Evolutionary conservation across 805 yeast species (phyloP), one percentile per base, ranked within the genome.

Genomic region (Candida ficus): DNA sequence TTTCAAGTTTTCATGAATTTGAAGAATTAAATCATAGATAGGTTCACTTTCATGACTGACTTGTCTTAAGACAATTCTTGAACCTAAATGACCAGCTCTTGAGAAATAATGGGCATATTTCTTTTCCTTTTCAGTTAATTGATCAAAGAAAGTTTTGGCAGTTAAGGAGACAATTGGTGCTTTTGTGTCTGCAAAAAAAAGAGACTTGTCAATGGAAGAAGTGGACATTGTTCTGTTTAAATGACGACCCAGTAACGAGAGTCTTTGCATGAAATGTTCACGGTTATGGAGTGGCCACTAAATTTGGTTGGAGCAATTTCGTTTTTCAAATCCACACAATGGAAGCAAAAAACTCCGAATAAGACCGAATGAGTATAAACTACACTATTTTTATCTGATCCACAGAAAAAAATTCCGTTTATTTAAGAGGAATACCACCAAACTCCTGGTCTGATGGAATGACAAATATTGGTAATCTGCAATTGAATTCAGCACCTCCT

Each of bases 31-130:
- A 50, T 88, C 90, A 55, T 70, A 86, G 44, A 87, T 83, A 18
- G 62, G 58, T 60, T 88, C 95, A 44, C 88, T 76, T 54, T 88
- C 95, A 18, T 83, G 83, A 10, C 90, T 80, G 6, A 88, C 95
- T 30, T 88, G 87, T 54, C 95, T 71, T 44, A 86, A 66, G 2
- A 84, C 86, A 6, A 80, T 85, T 47, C 93, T 70, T 10, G 93
- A 73, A 29, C 96, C 96, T 63, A 77, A 78, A 58, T 85, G 95
- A 33, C 89, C 78, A 3, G 95, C 96, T 54, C 81, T 76, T 29
- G 90, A 78, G 62, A 88, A 76, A 59, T 78, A 79, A 64, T 88
- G 95, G 17, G 96, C 95, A 56, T 88, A 88, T 42, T 71, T 69
- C 57, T 84, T 75, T 47, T 81, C 81, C 29, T 67, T 61, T 7